Evolutionary conservation across 345 rosid genomes (phyloP).

Genomic region (Viola odorata): DNA sequence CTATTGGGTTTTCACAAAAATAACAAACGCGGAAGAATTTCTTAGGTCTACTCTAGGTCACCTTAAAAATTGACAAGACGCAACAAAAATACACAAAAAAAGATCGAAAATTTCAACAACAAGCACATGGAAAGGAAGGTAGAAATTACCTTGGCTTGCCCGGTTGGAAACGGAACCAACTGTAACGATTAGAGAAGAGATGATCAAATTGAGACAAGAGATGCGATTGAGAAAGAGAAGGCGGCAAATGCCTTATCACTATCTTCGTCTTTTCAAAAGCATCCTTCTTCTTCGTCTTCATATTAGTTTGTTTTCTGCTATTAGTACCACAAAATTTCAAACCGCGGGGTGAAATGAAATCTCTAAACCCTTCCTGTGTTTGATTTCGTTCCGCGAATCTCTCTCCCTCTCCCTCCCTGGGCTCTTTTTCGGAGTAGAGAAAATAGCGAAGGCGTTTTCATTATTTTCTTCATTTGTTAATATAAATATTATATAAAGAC

Average conservation of each 20-base stretch:
- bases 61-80: not conserved
- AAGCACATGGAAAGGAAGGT: not conserved
- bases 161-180: constrained; percentile 50
- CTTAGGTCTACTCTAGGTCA: not conserved
- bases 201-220: constrained; percentile 50
- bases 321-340: too few relatives aligned
- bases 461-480: too few relatives aligned
- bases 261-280: constrained; percentile 50
- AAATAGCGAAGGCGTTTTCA: too few relatives aligned
- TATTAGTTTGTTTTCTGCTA: not conserved
- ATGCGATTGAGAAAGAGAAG: constrained; percentile 52
- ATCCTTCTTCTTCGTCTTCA: constrained; percentile 32
- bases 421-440: too few relatives aligned
- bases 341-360: too few relatives aligned
- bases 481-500: too few relatives aligned
- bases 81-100: not conserved
- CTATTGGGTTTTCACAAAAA: not conserved
- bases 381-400: too few relatives aligned
- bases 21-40: not conserved
- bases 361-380: too few relatives aligned
- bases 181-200: constrained; percentile 51
- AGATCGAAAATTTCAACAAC: too few relatives aligned
- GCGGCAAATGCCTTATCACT: constrained; percentile 71
- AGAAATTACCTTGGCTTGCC: constrained; percentile 44
- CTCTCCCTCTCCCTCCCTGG: too few relatives aligned